Conservation (phyloP, 192 early-diverging fungal genomes). For the Backusella circina region DNA sequence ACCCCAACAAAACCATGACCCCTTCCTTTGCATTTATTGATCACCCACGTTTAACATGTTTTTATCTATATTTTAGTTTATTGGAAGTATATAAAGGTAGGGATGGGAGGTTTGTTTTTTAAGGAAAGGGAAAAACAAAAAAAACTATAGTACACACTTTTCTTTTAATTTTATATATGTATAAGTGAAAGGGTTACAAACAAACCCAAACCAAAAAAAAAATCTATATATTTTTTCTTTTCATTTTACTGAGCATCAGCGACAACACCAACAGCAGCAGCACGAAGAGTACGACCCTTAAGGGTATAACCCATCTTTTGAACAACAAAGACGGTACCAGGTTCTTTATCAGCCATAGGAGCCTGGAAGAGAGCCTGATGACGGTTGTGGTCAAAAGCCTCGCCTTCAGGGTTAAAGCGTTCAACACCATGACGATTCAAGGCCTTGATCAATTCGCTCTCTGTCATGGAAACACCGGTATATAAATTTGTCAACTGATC, state of each 20-base stretch:
- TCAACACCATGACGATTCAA: slow-evolving; percentile 88
- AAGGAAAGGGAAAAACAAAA: neutral
- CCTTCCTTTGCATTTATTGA: neutral
- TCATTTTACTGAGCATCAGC: slow-evolving; percentile 38
- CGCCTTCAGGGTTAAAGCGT: slow-evolving; percentile 73
- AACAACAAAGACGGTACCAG: slow-evolving; percentile 83
- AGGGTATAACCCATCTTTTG: slow-evolving; percentile 93
- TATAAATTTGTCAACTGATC: slow-evolving; percentile 73
- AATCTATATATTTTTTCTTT: neutral
- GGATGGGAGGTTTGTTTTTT: neutral
- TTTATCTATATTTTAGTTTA: neutral
- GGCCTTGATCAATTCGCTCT: slow-evolving; percentile 77
- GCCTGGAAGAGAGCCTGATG: slow-evolving; percentile 97
- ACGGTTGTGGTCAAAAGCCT: slow-evolving; percentile 91
- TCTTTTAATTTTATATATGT: neutral
- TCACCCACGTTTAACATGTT: neutral
- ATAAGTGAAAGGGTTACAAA: neutral
- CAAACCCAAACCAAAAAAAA: neutral
- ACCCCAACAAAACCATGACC: neutral
- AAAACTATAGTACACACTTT: neutral
- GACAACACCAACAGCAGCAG: slow-evolving; percentile 96
- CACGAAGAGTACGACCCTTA: slow-evolving; percentile 87
- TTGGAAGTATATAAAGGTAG: neutral
- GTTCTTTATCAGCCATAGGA: slow-evolving; percentile 82
- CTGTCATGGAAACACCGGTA: slow-evolving; percentile 88